Evolutionary conservation across 2,329 filamentous ascomycete species (phyloP).

Genomic region (Paracoccidioides brasiliensis): DNA sequence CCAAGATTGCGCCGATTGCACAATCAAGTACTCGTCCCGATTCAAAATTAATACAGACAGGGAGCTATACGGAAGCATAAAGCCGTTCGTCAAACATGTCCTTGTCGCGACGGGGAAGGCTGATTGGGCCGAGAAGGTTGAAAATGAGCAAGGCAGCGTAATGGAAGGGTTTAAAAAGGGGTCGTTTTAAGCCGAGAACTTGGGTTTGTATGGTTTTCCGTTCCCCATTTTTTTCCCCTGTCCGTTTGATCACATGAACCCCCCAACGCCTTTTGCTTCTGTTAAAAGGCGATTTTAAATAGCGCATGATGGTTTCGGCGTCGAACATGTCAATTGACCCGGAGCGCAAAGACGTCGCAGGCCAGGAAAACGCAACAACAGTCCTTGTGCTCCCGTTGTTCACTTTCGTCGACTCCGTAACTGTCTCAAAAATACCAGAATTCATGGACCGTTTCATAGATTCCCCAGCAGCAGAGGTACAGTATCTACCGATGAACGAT

Average conservation of each 20-base stretch:
- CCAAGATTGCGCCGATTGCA: constrained; percentile 73
- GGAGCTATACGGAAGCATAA: constrained; percentile 68
- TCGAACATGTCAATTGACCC: constrained; percentile 78
- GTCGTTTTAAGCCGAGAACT: constrained; percentile 28
- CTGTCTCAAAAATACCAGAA: constrained; percentile 55
- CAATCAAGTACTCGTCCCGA: constrained; percentile 61
- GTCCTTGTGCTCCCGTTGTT: constrained; percentile 82
- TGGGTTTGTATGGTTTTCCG: constrained; percentile 21
- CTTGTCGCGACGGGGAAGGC: constrained; percentile 86
- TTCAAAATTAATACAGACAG: constrained; percentile 62
- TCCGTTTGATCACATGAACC: too few relatives aligned
- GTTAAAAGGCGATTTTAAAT: not conserved
- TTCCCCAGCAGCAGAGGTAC: constrained; percentile 48
- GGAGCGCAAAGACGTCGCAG: constrained; percentile 40
- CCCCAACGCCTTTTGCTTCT: too few relatives aligned
- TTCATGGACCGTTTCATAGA: constrained; percentile 60
- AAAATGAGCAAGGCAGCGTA: constrained; percentile 70
- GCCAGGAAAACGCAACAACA: constrained; percentile 49
- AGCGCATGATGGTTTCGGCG: constrained; percentile 81
- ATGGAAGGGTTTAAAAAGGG: constrained; percentile 57
- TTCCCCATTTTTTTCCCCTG: not conserved
- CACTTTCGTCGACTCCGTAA: constrained; percentile 68
- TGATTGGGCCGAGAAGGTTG: constrained; percentile 84
- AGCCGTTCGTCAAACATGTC: constrained; percentile 77
- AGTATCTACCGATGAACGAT: constrained; percentile 20